Conservation (phyloP, 768 basidiomycete species). For the Cyclocybe aegerita region DNA sequence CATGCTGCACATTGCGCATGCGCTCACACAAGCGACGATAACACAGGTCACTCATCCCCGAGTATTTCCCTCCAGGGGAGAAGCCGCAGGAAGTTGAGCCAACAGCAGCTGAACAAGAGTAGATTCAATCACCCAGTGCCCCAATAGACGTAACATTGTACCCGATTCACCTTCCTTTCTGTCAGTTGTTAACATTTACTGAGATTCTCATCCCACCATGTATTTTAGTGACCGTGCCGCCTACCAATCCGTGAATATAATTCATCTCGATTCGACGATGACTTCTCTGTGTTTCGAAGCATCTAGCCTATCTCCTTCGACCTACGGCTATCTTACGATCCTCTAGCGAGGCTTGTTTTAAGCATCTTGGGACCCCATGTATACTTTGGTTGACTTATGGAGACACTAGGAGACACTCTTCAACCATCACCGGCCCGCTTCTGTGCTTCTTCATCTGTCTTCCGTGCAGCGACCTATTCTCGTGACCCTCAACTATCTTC, state of each 20-base stretch:
- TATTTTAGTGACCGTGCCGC: no score
- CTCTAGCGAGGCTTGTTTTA: no score
- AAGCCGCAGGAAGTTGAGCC: conserved; percentile 7
- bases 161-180: not conserved
- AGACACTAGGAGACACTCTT: not conserved
- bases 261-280: no score
- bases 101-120: not conserved
- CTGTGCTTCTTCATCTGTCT: not conserved
- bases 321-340: no score
- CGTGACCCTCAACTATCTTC: conserved; percentile 6
- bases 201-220: no score
- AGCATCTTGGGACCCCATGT: no score
- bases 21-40: not conserved
- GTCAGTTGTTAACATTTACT: not conserved
- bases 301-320: no score
- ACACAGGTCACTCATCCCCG: conserved; percentile 48
- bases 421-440: conserved; percentile 16
- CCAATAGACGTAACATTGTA: not conserved
- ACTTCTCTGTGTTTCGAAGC: no score
- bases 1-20: not conserved
- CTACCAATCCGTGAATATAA: no score
- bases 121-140: not conserved
- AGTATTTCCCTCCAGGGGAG: conserved; percentile 55
- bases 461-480: not conserved
- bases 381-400: no score